Percentiles rank a stretch among this genome's conserved stretches.
These are phyloP conservation scores for Pythium sukuiense DNA, from an alignment of 352 stramenopile genomes.

Conservation along the genomic window DNA sequence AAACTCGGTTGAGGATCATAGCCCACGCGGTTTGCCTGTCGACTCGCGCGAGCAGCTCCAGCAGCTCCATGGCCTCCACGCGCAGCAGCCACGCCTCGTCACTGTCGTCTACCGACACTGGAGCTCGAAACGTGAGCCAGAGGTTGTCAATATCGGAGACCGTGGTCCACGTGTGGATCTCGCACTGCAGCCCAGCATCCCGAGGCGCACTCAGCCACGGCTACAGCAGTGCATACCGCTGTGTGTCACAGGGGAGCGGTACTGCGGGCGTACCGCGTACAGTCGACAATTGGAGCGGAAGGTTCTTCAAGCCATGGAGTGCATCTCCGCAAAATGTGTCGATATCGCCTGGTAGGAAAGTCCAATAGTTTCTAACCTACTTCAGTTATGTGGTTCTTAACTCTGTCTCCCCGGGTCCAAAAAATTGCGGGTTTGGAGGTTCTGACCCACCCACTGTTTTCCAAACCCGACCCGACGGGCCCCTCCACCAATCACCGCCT, in stretches of 20 bases:
- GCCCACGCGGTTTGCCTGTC: not conserved
- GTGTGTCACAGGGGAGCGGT: too few species aligned
- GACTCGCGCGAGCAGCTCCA: not conserved
- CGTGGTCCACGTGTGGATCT: not conserved
- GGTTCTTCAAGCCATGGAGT: too few species aligned
- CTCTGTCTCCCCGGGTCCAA: too few species aligned
- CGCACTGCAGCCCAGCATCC: not conserved
- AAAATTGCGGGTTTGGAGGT: too few species aligned
- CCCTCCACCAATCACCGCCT: not conserved
- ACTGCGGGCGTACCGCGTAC: too few species aligned
- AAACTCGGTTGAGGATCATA: not conserved
- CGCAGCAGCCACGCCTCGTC: not conserved
- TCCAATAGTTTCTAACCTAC: too few species aligned
- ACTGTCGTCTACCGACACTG: too few species aligned
- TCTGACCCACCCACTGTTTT: too few species aligned
- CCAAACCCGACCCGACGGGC: not conserved
- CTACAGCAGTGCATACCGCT: not conserved
- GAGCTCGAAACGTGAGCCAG: not conserved
- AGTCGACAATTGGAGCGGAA: too few species aligned
- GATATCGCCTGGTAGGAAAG: too few species aligned
- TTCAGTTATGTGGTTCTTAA: too few species aligned
- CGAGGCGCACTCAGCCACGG: not conserved
- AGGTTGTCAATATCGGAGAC: not conserved
- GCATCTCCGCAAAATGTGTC: too few species aligned
- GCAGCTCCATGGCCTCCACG: not conserved